Evolutionary conservation across 176 grass and related monocot genomes (phyloP).

Genomic region (Guadua angustifolia): DNA sequence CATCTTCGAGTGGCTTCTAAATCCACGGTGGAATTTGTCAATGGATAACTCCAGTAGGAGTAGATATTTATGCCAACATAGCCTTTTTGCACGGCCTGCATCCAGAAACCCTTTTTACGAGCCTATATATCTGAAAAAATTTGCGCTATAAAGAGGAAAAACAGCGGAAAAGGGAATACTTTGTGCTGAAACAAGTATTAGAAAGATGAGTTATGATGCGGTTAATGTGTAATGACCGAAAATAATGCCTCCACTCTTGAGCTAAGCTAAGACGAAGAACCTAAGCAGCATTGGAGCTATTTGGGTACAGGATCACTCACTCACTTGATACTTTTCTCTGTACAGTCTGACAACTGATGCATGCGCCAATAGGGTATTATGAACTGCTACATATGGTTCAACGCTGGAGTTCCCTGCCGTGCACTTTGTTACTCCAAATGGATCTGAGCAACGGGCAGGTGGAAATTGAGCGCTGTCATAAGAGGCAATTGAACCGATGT

Average conservation of each 20-base stretch:
- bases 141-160: neutral
- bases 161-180: neutral
- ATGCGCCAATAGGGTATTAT: slow-evolving; percentile 50
- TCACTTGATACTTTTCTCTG: slow-evolving; percentile 53
- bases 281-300: neutral
- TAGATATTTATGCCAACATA: slow-evolving; percentile 55
- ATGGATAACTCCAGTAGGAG: slow-evolving; percentile 48
- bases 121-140: neutral
- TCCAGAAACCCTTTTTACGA: neutral
- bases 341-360: slow-evolving; percentile 50
- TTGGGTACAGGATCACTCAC: neutral
- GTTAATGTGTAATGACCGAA: neutral
- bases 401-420: slow-evolving; percentile 46
- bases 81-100: slow-evolving; percentile 55
- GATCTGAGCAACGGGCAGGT: slow-evolving; percentile 48
- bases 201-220: neutral
- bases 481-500: neutral
- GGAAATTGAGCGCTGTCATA: slow-evolving; percentile 39
- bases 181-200: neutral
- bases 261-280: neutral
- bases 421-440: slow-evolving; percentile 51
- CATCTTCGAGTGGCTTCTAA: slow-evolving; percentile 37
- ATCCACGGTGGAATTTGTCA: slow-evolving; percentile 47
- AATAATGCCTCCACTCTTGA: neutral
- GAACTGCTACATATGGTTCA: slow-evolving; percentile 52